Conservation (phyloP, 257 asterid species). For the Rehmannia glutinosa region DNA sequence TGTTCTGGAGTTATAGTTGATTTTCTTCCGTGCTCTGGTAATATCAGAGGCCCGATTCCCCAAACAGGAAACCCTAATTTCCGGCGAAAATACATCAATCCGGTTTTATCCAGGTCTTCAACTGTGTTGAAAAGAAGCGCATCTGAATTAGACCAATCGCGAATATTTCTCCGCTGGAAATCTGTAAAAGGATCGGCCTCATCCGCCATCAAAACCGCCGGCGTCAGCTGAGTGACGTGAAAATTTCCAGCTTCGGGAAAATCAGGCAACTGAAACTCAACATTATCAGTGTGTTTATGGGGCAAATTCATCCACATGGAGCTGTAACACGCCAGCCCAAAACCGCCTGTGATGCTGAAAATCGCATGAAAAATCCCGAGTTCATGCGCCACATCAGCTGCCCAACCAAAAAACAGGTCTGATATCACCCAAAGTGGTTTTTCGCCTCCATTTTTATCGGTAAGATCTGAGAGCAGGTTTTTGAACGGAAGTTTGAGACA, state of each 20-base stretch:
- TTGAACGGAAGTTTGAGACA: constrained; percentile 32
- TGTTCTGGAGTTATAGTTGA: constrained; percentile 18
- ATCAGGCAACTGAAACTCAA: constrained; percentile 56
- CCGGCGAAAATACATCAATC: constrained; percentile 43
- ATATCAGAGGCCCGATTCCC: constrained; percentile 51
- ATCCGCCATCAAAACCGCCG: constrained; percentile 30
- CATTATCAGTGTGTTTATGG: constrained; percentile 23
- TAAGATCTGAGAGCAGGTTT: constrained; percentile 20
- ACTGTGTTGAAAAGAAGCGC: constrained; percentile 53
- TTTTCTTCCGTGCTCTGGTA: constrained; percentile 20
- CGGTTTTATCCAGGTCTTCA: constrained; percentile 41
- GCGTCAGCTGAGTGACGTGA: constrained; percentile 46
- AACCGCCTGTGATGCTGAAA: constrained; percentile 47
- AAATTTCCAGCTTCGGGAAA: constrained; percentile 54
- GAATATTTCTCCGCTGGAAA: constrained; percentile 35
- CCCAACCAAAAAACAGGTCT: constrained; percentile 58
- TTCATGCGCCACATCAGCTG: constrained; percentile 44
- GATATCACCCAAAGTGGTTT: constrained; percentile 47
- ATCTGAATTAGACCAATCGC: constrained; percentile 40
- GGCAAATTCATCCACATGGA: constrained; percentile 61
- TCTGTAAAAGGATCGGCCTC: constrained; percentile 35
- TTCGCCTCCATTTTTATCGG: constrained; percentile 7
- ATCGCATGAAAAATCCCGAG: constrained; percentile 45
- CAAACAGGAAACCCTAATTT: constrained; percentile 39
- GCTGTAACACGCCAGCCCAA: constrained; percentile 58